A percentile compares a stretch with the other conserved stretches of the same genome.
Conservation (phyloP, 2,329 filamentous ascomycete genomes). For the Cadophora sp. region DNA sequence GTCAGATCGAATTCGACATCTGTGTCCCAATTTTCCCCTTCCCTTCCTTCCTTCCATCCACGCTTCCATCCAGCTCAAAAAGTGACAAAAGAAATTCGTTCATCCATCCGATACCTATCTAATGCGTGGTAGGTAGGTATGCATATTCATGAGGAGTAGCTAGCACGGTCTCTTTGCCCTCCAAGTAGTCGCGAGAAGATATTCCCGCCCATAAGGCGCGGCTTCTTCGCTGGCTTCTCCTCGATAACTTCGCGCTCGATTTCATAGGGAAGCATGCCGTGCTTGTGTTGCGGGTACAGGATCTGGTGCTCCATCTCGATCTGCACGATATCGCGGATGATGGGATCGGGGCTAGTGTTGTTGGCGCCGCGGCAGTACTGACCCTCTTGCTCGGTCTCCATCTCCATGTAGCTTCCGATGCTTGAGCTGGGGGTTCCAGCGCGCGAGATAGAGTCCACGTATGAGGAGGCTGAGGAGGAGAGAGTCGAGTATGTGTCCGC, state of each 20-base stretch:
- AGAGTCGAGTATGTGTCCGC: slow-evolving; percentile 40
- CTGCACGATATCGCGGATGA: slow-evolving; percentile 40
- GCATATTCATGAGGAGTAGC: slow-evolving; percentile 3
- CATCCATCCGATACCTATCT: neutral
- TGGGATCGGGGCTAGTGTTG: slow-evolving; percentile 13
- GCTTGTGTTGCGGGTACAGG: slow-evolving; percentile 34
- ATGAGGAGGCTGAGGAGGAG: slow-evolving; percentile 46
- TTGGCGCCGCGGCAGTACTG: slow-evolving; percentile 27
- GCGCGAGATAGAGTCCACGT: slow-evolving; percentile 42
- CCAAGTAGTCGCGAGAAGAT: slow-evolving; percentile 20
- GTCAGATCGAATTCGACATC: neutral
- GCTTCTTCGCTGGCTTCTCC: slow-evolving; percentile 38
- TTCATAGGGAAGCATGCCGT: slow-evolving; percentile 43
- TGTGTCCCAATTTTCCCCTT: slow-evolving; percentile 6
- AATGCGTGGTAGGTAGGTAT: neutral
- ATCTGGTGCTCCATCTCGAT: slow-evolving; percentile 32
- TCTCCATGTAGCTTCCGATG: slow-evolving; percentile 43
- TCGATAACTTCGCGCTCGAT: slow-evolving; percentile 41
- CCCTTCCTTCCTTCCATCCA: neutral
- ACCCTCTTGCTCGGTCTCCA: slow-evolving; percentile 20
- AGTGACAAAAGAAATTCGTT: too few relatives aligned
- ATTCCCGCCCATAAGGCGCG: slow-evolving; percentile 36
- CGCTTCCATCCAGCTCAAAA: too few relatives aligned
- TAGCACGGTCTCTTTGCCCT: neutral
- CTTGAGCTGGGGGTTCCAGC: slow-evolving; percentile 46